These are phyloP conservation scores for Cylindrotheca closterium DNA, from an alignment of 108 stramenopile species.

Conservation along the genomic window DNA sequence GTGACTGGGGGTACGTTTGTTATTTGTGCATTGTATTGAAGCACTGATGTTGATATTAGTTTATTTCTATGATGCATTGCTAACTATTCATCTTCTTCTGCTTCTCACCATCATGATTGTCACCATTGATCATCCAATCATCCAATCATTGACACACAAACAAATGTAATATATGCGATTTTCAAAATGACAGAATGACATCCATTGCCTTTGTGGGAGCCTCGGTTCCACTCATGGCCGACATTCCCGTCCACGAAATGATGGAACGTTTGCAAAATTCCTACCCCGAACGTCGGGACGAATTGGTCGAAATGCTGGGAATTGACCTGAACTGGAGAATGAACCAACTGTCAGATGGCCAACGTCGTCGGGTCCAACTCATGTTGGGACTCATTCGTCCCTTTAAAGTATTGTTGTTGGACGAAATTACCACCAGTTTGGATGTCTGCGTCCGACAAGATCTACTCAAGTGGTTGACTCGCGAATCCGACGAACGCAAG, in stretches of 20 bases:
- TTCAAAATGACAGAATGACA: too few species aligned
- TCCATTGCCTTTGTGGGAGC: slow-evolving; percentile 97
- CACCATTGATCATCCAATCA: too few species aligned
- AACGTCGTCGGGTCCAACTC: slow-evolving; percentile 96
- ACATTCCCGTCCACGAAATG: slow-evolving; percentile 94
- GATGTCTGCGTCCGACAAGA: slow-evolving; percentile 96
- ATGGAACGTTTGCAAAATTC: slow-evolving; percentile 92
- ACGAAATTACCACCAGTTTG: slow-evolving; percentile 96
- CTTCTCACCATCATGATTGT: too few species aligned
- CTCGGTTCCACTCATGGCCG: slow-evolving; percentile 84
- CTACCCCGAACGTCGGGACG: slow-evolving; percentile 96
- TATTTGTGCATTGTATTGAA: too few species aligned
- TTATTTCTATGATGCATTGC: too few species aligned
- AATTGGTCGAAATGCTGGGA: slow-evolving; percentile 91
- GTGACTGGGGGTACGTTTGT: slow-evolving; percentile 99
- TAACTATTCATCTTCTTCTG: too few species aligned
- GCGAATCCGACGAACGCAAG: slow-evolving; percentile 85
- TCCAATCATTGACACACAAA: too few species aligned
- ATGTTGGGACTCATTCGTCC: slow-evolving; percentile 94
- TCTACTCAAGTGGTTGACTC: slow-evolving; percentile 89
- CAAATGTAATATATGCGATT: too few species aligned
- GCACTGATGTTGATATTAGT: too few species aligned
- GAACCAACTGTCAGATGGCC: slow-evolving; percentile 91
- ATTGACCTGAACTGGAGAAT: slow-evolving; percentile 97
- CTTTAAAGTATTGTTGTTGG: slow-evolving; percentile 92